Evolutionary conservation across 2,329 filamentous ascomycete genomes (phyloP), one percentile per base, ranked within the genome.

Genomic region (Parafenestella ontariensis): DNA sequence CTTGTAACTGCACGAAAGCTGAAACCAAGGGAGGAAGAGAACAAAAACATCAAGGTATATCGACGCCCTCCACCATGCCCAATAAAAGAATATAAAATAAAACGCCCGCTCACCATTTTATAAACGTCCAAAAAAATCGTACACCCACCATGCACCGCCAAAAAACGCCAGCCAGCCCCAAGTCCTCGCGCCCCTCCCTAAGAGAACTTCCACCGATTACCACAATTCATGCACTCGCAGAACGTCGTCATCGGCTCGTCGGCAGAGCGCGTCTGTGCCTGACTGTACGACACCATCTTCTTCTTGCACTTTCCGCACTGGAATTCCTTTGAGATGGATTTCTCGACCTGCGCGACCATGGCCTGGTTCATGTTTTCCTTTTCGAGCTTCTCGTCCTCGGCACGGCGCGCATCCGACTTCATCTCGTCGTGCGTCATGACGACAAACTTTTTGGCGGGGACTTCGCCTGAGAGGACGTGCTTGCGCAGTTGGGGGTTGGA

Each of bases 281-380:
- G 95, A 44, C 87, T 92, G 78, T 99, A 99, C 77, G 89, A 92
- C 72, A 98, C 95, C 82, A 92, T 93, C 82, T 90, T 93, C 84
- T 96, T 85, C 69, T 90, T 90, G 79, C 95, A 99, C 77, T 92
- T 93, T 71, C 92, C 87, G 79, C 95, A 99, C 78, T 91, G 89
- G 70, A 98, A 83, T 52, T 89, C 91, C 73, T 90, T 89, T 74
- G 89, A 92, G 79, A 97, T 92, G 73, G 89, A 93, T 83, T 92
- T 95, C 78, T 96, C 89, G 17, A 87, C 90, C 82, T 93, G 90
- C 52, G 94, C 91, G 10, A 96, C 93, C 87, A 98, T 96, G 1
- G 95, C 92, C 77, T 94, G 92, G 81, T 92, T 92, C 90, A 98
- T 93, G 78, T 99, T 99, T 78, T 97, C 92, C 78, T 90, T 87